A percentile compares a stretch with the other conserved stretches of the same genome.
Evolutionary conservation across 2,329 filamentous ascomycete genomes (phyloP).

Genomic region (Alternaria gaisen): DNA sequence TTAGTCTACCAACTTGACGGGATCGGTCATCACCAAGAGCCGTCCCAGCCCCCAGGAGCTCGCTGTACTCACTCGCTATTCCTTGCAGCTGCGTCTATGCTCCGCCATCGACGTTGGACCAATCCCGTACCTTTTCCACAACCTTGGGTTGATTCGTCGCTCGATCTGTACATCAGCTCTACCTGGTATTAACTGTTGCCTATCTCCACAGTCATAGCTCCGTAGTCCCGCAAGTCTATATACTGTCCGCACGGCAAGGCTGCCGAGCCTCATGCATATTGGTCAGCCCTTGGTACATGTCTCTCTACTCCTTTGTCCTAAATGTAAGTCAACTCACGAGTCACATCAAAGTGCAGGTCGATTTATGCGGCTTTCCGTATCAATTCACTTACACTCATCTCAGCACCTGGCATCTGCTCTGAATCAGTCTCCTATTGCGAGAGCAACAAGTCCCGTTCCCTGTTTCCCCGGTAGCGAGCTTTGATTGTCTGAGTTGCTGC

Average conservation of each 20-base stretch:
- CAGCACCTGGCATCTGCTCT: slow-evolving; percentile 49
- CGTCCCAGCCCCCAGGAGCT: slow-evolving; percentile 38
- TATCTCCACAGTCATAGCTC: slow-evolving; percentile 44
- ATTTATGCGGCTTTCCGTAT: slow-evolving; percentile 43
- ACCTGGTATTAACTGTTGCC: slow-evolving; percentile 35
- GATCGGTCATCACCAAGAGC: slow-evolving; percentile 46
- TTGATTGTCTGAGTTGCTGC: slow-evolving; percentile 39
- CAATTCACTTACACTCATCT: slow-evolving; percentile 46
- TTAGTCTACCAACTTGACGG: slow-evolving; percentile 47
- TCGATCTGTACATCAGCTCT: slow-evolving; percentile 25
- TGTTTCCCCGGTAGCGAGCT: slow-evolving; percentile 42
- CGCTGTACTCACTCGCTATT: slow-evolving; percentile 33
- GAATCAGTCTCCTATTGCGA: slow-evolving; percentile 45
- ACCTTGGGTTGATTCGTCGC: slow-evolving; percentile 34
- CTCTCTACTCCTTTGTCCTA: slow-evolving; percentile 49
- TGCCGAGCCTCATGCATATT: slow-evolving; percentile 37
- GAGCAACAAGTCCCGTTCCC: slow-evolving; percentile 38
- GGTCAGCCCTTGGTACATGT: slow-evolving; percentile 41
- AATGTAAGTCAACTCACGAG: slow-evolving; percentile 47
- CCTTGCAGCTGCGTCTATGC: slow-evolving; percentile 42
- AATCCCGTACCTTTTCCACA: slow-evolving; percentile 39
- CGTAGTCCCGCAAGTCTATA: slow-evolving; percentile 29
- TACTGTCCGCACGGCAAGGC: slow-evolving; percentile 34
- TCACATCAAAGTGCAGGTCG: slow-evolving; percentile 45
- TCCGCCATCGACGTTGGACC: slow-evolving; percentile 28